A percentile compares a stretch with the other conserved stretches of the same genome.
Conservation (phyloP, 495 filamentous ascomycete species). For the Cercophora scortea region DNA sequence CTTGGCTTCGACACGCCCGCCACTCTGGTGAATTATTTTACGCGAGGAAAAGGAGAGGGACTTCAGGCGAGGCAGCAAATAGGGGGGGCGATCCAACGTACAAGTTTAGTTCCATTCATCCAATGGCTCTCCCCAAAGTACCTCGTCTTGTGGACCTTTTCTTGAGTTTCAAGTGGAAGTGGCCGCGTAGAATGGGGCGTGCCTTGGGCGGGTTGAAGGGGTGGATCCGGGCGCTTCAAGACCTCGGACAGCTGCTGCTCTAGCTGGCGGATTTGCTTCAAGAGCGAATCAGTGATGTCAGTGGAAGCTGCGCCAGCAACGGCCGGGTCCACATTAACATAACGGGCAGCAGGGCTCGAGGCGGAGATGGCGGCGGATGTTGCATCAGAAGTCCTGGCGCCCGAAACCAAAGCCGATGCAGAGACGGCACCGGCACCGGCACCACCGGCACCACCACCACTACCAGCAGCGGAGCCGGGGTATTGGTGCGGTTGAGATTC, state of each 20-base stretch:
- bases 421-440: no score
- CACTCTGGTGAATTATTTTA: neutral
- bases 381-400: constrained; percentile 7
- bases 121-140: constrained; percentile 49
- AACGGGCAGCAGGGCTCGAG: constrained; percentile 5
- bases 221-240: no score
- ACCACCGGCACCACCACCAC: no score
- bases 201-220: constrained; percentile 7
- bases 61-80: neutral
- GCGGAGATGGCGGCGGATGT: neutral
- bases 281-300: constrained; percentile 3
- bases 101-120: constrained; percentile 30
- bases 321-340: neutral
- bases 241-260: constrained; percentile 23
- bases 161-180: neutral
- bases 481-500: neutral
- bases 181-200: neutral
- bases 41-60: neutral
- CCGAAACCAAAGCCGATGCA: neutral
- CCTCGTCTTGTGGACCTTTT: constrained; percentile 32
- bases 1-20: neutral
- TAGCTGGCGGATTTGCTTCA: constrained; percentile 18
- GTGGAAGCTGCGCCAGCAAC: constrained; percentile 2
- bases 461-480: constrained; percentile 2
- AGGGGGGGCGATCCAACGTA: constrained; percentile 19